These are phyloP conservation scores for Globisporangium rhizosaccharum DNA, from an alignment of 352 stramenopile genomes.

Conservation along the genomic window DNA sequence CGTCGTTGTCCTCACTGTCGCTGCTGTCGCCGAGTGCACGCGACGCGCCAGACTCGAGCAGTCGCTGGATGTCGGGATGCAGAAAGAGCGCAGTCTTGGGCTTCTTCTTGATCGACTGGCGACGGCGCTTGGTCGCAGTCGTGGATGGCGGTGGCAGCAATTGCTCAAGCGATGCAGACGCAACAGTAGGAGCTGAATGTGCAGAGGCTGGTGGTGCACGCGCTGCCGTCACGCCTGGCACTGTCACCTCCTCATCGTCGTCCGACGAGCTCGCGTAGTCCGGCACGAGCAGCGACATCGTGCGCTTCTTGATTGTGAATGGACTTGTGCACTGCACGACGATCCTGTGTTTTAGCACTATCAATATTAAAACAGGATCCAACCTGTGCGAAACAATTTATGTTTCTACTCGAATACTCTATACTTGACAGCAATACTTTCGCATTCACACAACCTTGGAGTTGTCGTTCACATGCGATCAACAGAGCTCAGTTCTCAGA, in stretches of 20 bases:
- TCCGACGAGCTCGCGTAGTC: constrained; percentile 61
- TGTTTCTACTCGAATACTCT: neutral
- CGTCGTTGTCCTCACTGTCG: constrained; percentile 27
- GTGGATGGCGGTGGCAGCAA: neutral
- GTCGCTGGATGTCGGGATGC: constrained; percentile 47
- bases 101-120: constrained; percentile 27
- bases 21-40: constrained; percentile 18
- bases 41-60: constrained; percentile 36
- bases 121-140: constrained; percentile 22
- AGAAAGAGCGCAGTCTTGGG: constrained; percentile 46
- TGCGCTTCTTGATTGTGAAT: neutral
- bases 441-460: neutral
- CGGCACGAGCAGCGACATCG: constrained; percentile 44
- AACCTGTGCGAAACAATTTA: neutral
- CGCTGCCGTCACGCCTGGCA: neutral
- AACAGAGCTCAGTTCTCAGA: neutral
- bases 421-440: neutral
- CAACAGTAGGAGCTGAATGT: neutral
- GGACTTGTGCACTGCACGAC: too few species aligned
- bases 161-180: neutral
- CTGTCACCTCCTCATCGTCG: constrained; percentile 20
- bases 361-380: neutral
- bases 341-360: neutral
- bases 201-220: neutral
- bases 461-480: neutral